Base-by-base conservation (phyloP, 352 stramenopile genomes). In the Blastocystis sp. region DNA sequence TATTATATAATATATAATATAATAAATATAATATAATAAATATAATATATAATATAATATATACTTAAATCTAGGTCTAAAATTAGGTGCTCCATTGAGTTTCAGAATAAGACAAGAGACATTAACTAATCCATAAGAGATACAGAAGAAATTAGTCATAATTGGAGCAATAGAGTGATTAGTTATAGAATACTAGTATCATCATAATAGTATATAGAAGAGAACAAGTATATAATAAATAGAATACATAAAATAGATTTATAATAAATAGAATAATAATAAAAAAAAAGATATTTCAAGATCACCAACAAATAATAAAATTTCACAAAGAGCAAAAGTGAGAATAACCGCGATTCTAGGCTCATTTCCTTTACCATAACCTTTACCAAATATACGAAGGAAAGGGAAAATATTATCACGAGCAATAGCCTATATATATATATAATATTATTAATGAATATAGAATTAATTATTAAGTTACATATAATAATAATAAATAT, bases 131-230 rank as follows among this genome's bases (percentile, higher is more conserved):
- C 72, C 73, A 64, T 84, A 84, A 24, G 75, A 75, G 23, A 84
- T 65, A 23, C 77, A 78, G 65, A 82, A 84, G 68, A 82, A 82
- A 7, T 72, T 79, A 4, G 77, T 80, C 67, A 79, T 82, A 23
- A 84, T 78, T 18, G 76, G 75, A 13, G 76, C 75, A 24, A 84
- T 64, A 7, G 54, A 44, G 37, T n/a, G n/a, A n/a, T n/a, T n/a
- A n/a, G n/a, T n/a, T n/a, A n/a, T n/a, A n/a, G n/a, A n/a, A n/a
- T n/a, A n/a, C n/a, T n/a, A n/a, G n/a, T n/a, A n/a, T n/a, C n/a
- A n/a, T n/a, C n/a, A n/a, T n/a, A n/a, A n/a, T n/a, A n/a, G n/a
- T n/a, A n/a, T n/a, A n/a, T n/a, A n/a, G n/a, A n/a, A n/a, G n/a
- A n/a, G n/a, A n/a, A n/a, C n/a, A n/a, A n/a, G n/a, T n/a, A n/a